A percentile compares a stretch with the other conserved stretches of the same genome.
Conservation (phyloP, 208 protist species). For the Trichomonas vaginalis region DNA sequence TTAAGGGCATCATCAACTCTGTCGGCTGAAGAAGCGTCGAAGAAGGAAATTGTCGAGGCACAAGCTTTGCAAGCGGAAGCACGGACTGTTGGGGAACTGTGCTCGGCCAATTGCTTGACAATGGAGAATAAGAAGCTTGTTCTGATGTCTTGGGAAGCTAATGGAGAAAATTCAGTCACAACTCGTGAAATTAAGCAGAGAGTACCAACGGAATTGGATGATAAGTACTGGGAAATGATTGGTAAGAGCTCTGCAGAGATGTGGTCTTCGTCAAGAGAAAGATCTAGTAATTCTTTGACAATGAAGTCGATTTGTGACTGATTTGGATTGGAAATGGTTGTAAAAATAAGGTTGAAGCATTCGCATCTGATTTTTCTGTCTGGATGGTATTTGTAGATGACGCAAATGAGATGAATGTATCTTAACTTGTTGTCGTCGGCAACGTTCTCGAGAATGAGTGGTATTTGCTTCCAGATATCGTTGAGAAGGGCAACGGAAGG, state of each 20-base stretch:
- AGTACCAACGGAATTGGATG: too few relatives aligned
- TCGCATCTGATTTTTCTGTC: not conserved
- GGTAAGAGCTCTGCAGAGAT: not conserved
- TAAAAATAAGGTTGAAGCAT: not conserved
- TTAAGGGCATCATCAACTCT: not conserved
- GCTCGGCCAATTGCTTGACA: not conserved
- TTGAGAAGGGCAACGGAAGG: not conserved
- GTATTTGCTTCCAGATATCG: not conserved
- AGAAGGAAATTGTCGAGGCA: not conserved
- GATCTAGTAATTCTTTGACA: not conserved
- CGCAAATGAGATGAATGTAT: not conserved
- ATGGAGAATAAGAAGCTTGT: not conserved
- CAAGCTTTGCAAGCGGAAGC: not conserved
- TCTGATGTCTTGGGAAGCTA: not conserved
- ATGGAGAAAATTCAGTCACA: not conserved
- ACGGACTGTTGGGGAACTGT: not conserved
- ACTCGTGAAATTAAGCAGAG: not conserved
- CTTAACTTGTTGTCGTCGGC: not conserved
- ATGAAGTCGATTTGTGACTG: not conserved
- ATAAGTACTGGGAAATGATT: not conserved
- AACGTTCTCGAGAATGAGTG: not conserved
- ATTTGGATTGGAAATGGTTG: not conserved
- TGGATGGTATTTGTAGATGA: not conserved
- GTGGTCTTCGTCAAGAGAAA: not conserved
- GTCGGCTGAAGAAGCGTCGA: not conserved